Conservation (phyloP, 768 basidiomycete species). For the Psilocybe subaeruginosa region DNA sequence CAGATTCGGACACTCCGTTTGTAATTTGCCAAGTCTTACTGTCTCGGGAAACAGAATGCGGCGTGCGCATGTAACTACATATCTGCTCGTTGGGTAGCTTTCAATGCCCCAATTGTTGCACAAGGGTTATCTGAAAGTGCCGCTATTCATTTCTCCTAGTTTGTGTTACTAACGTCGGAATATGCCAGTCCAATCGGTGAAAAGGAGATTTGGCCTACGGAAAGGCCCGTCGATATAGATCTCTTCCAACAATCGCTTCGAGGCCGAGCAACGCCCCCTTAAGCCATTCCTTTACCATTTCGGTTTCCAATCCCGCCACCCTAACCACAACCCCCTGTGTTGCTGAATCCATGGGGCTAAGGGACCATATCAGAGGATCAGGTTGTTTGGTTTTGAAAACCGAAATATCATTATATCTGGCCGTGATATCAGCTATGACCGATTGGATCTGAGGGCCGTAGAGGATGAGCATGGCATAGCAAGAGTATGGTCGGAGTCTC, state of each 20-base stretch:
- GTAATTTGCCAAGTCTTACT: neutral
- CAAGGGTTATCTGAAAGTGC: neutral
- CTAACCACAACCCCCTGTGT: conserved; percentile 63
- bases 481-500: conserved; percentile 79
- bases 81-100: neutral
- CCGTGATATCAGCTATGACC: conserved; percentile 50
- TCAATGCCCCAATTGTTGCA: neutral
- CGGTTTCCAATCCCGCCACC: conserved; percentile 76
- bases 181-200: neutral
- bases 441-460: conserved; percentile 64
- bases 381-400: conserved; percentile 68
- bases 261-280: conserved; percentile 52
- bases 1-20: conserved; percentile 3
- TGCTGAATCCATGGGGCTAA: conserved; percentile 56
- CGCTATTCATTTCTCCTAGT: neutral
- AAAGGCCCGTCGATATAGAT: conserved; percentile 69
- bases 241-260: conserved; percentile 58
- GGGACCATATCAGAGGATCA: conserved; percentile 78
- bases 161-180: neutral
- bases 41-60: too few species aligned
- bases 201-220: conserved; percentile 28
- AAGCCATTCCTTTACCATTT: conserved; percentile 75
- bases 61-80: too few species aligned
- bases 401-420: conserved; percentile 52
- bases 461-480: conserved; percentile 87